phyloP scores from a whole-genome alignment of 208 protist species.

The Lotmaria passim region DNA sequence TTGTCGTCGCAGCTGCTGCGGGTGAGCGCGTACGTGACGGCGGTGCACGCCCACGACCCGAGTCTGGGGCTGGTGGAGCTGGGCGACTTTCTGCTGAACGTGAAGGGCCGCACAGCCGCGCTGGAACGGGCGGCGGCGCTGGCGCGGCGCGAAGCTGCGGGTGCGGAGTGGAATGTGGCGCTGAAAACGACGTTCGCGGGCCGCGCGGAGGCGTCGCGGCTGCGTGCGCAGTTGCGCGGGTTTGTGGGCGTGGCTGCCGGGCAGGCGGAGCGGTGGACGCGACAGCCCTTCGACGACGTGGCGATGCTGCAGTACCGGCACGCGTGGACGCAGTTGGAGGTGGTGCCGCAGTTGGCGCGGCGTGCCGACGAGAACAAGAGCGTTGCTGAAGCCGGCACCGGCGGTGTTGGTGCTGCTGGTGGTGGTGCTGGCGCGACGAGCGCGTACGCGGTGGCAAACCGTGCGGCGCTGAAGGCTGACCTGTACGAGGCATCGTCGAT shows the following conservation, averaged over 20 bases:
- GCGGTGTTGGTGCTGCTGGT: slow-evolving; percentile 5
- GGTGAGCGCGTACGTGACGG: slow-evolving; percentile 25
- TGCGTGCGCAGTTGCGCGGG: slow-evolving; percentile 32
- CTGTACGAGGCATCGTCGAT: slow-evolving; percentile 39
- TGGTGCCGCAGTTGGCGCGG: slow-evolving; percentile 19
- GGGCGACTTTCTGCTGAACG: slow-evolving; percentile 33
- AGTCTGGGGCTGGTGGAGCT: slow-evolving; percentile 25
- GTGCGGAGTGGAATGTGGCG: slow-evolving; percentile 12
- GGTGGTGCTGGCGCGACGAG: slow-evolving; percentile 1
- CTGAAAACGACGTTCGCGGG: slow-evolving; percentile 21
- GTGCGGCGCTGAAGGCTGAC: slow-evolving; percentile 23
- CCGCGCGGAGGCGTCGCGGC: slow-evolving; percentile 12
- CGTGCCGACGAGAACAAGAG: too few relatives aligned
- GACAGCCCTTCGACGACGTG: slow-evolving; percentile 49
- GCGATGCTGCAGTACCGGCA: slow-evolving; percentile 48
- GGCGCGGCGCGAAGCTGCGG: slow-evolving; percentile 4
- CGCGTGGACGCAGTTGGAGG: slow-evolving; percentile 27
- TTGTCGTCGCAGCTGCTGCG: slow-evolving; percentile 16
- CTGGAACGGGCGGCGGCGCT: slow-evolving; percentile 28
- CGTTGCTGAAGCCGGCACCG: too few relatives aligned
- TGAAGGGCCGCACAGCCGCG: slow-evolving; percentile 17
- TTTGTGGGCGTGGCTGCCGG: slow-evolving; percentile 19
- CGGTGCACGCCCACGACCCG: slow-evolving; percentile 29
- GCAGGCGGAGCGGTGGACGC: slow-evolving; percentile 19
- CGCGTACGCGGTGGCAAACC: slow-evolving; percentile 14